These are phyloP conservation scores for Ustilago esculenta DNA, from an alignment of 1,284 basidiomycete genomes.

Conservation along the genomic window DNA sequence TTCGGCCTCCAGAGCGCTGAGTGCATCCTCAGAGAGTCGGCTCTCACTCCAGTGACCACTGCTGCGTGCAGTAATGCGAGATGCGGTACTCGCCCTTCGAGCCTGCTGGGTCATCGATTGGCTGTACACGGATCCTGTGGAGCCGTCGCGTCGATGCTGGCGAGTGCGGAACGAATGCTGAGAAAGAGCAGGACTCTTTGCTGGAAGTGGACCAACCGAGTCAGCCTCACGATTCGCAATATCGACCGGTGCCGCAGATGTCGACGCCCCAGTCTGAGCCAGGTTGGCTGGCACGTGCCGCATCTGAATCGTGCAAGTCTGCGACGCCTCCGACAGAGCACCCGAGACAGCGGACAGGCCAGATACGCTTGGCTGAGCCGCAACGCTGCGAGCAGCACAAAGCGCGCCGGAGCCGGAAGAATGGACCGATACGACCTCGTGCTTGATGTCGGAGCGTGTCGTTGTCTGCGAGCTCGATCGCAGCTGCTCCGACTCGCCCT, in stretches of 20 bases:
- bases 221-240: slow-evolving; percentile 11
- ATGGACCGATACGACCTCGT: slow-evolving; percentile 29
- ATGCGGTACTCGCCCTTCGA: slow-evolving; percentile 24
- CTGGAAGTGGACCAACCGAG: slow-evolving; percentile 22
- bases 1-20: slow-evolving; percentile 48
- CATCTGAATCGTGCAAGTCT: slow-evolving; percentile 5
- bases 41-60: slow-evolving; percentile 45
- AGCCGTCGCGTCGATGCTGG: slow-evolving; percentile 24
- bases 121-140: slow-evolving; percentile 14
- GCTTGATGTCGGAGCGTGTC: slow-evolving; percentile 34
- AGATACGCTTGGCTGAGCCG: slow-evolving; percentile 4
- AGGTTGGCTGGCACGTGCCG: background rate
- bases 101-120: slow-evolving; percentile 24
- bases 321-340: slow-evolving; percentile 11
- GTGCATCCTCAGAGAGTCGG: slow-evolving; percentile 33
- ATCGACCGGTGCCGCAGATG: background rate
- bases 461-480: slow-evolving; percentile 26
- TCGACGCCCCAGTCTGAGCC: background rate
- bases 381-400: slow-evolving; percentile 8
- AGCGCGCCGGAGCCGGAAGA: slow-evolving; percentile 23
- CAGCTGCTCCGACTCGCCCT: slow-evolving; percentile 10
- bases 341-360: slow-evolving; percentile 11
- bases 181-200: slow-evolving; percentile 19
- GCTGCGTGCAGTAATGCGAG: slow-evolving; percentile 32
- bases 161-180: slow-evolving; percentile 18